Evolutionary conservation across 306 rosid species (phyloP), one percentile per base, ranked within the genome.

Genomic region (Myrica gale): DNA sequence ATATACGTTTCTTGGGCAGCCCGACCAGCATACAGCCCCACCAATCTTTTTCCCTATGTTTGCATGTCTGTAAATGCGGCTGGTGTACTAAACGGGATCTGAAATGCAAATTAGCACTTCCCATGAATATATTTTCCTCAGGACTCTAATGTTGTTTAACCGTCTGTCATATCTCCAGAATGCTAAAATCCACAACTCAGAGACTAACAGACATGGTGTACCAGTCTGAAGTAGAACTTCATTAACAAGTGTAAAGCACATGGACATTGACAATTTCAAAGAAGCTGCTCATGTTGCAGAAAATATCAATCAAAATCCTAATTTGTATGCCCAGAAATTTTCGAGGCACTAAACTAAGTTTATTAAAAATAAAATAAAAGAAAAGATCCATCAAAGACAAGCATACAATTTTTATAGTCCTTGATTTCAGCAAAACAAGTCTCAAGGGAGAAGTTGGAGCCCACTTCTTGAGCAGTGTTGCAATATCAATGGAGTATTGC

Each of bases 151-250:
- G 63, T 48, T 47, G 71, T 41, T 32, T 46, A 57, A 47, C 66
- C 12, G 60, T 68, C 46, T 13, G 46, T 37, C 45, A 62, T 6
- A 62, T 62, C 19, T 62, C 45, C 20, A 62, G 68, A 58, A 16
- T 11, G 16, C 45, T 37, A 62, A 37, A 62, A 62, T 62, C 68
- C 21, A 62, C 12, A 62, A 56, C 71, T 13, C 39, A 61, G 9
- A 80, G 23, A 78, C 56, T 26, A 51, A 46, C 51, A 61, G 52
- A 71, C 75, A 68, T 57, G 69, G 72, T 46, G 23, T 65, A 61
- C 15, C 13, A 37, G 23, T 13, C 21, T 45, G 41, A 51, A 43
- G 15, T 45, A 72, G 46, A 72, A 75, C 54, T 54, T 50, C 71
- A n/a, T 46, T 32, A 32, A 32, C 37, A 32, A 71, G 26, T 42